Conservation (phyloP, 495 filamentous ascomycete genomes). For the Penicillium silybi region DNA sequence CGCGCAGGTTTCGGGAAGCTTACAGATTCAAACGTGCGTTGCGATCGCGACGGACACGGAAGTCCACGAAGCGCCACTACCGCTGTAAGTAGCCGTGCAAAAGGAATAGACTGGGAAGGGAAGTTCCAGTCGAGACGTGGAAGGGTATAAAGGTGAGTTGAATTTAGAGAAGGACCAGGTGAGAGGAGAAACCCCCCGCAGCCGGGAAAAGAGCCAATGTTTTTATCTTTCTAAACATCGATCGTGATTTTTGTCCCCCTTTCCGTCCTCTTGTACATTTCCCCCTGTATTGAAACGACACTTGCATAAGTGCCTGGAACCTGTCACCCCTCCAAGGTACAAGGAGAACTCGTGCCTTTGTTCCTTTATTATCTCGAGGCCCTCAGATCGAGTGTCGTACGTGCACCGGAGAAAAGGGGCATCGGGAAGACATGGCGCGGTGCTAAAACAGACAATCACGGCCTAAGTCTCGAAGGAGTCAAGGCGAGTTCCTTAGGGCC, state of each 20-base stretch:
- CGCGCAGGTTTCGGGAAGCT: conserved; percentile 12
- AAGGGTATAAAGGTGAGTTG: neutral
- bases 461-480: conserved; percentile 15
- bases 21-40: conserved; percentile 24
- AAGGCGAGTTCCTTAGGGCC: conserved; percentile 8
- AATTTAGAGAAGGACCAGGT: neutral
- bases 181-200: conserved; percentile 3
- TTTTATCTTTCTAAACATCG: neutral
- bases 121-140: too few relatives aligned
- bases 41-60: conserved; percentile 15
- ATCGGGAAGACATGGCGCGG: conserved; percentile 1
- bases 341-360: neutral
- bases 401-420: conserved; percentile 6
- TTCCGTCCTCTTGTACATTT: neutral
- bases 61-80: conserved; percentile 8
- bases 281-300: neutral
- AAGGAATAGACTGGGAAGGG: neutral
- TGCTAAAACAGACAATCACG: conserved; percentile 14
- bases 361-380: neutral
- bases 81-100: neutral
- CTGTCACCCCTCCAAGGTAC: too few relatives aligned
- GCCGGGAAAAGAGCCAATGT: conserved; percentile 5
- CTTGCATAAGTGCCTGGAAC: neutral
- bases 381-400: neutral
- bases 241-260: neutral